Percentiles rank a stretch among this genome's conserved stretches.
phyloP scores from a whole-genome alignment of 805 yeast species.

The Candida argentea region DNA sequence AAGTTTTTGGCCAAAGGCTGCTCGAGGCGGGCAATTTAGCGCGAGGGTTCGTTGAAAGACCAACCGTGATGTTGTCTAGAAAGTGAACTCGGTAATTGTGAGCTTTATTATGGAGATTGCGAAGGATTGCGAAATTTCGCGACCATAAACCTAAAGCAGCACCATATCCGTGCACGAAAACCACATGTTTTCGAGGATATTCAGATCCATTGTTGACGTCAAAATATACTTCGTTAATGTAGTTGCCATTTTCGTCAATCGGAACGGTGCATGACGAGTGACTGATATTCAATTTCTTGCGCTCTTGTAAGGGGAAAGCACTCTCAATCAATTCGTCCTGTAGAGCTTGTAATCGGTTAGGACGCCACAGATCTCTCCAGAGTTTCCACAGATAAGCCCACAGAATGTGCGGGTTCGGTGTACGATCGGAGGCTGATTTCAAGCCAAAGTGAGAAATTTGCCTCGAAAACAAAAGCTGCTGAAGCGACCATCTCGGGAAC shows the following conservation, averaged over 20 bases:
- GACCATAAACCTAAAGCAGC: conserved; percentile 50
- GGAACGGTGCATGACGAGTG: conserved; percentile 9
- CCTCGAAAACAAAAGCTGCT: too few relatives aligned
- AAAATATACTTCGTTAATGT: conserved; percentile 26
- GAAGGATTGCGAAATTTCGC: conserved; percentile 37
- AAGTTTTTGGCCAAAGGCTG: conserved; percentile 11
- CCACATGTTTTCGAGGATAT: conserved; percentile 28
- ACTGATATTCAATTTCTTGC: conserved; percentile 5
- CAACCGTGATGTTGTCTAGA: conserved; percentile 41
- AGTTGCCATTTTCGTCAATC: conserved; percentile 16
- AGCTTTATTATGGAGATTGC: conserved; percentile 14
- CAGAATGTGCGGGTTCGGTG: too few relatives aligned
- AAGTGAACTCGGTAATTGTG: conserved; percentile 38
- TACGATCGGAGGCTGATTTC: too few relatives aligned
- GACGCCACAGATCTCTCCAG: conserved; percentile 15
- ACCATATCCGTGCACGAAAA: conserved; percentile 49
- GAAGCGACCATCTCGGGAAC: too few relatives aligned
- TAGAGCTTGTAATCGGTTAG: conserved; percentile 16
- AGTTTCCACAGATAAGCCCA: too few relatives aligned
- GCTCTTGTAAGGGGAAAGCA: conserved; percentile 18
- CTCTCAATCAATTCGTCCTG: conserved; percentile 26
- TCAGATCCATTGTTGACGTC: conserved; percentile 16
- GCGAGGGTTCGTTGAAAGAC: conserved; percentile 40
- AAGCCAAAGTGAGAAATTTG: too few relatives aligned
- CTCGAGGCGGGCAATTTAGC: conserved; percentile 11